Percentiles rank a stretch among this genome's conserved stretches.
phyloP scores from a whole-genome alignment of 371 early-diverging fungal species.

The Capillidium rhysosporum region DNA sequence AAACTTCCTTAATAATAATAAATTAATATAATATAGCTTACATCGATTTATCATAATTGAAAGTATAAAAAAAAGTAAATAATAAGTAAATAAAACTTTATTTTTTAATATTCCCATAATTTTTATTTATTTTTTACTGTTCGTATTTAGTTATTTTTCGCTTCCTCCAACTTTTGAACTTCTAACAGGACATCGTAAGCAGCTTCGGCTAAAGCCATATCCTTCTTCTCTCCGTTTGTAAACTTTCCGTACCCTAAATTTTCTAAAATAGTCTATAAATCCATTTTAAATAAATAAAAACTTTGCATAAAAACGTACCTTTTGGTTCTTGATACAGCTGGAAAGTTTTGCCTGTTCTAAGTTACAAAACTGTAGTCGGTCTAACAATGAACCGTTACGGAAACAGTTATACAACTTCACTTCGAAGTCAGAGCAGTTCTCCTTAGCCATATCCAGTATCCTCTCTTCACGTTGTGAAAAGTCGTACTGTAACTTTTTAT shows the following conservation, averaged over 20 bases:
- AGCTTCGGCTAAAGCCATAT: neutral
- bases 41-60: too few relatives aligned
- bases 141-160: too few relatives aligned
- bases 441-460: neutral
- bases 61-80: too few relatives aligned
- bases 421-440: conserved; percentile 1
- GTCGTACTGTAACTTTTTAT: neutral
- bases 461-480: neutral
- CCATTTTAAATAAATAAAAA: neutral
- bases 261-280: neutral
- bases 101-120: too few relatives aligned
- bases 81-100: too few relatives aligned
- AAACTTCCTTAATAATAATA: too few relatives aligned
- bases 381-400: neutral
- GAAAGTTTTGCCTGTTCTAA: neutral
- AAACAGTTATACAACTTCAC: neutral
- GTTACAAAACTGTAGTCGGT: neutral
- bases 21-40: too few relatives aligned
- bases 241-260: neutral
- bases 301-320: neutral
- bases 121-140: too few relatives aligned
- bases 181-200: neutral
- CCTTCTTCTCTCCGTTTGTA: neutral
- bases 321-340: neutral
- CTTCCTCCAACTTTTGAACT: too few relatives aligned